phyloP scores from a whole-genome alignment of 1,139 yeast genomes.

The Zygosaccharomyces sapae region DNA sequence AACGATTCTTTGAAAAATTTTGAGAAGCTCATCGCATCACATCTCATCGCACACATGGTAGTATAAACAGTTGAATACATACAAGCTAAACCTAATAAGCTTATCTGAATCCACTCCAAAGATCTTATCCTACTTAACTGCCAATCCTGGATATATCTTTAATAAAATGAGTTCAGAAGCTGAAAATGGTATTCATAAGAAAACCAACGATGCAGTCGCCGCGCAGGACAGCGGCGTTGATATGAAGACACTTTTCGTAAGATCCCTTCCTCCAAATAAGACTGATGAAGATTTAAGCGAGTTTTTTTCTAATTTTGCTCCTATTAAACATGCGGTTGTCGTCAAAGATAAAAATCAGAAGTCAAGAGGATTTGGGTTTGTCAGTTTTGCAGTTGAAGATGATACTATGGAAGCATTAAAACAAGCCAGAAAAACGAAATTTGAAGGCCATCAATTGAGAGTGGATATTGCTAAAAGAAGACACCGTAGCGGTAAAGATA shows the following conservation, averaged over 20 bases:
- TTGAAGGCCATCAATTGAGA: constrained; percentile 62
- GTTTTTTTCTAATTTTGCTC: constrained; percentile 86
- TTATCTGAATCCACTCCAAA: not conserved
- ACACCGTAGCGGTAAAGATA: constrained; percentile 47
- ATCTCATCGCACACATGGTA: constrained; percentile 17
- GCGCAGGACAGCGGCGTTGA: constrained; percentile 33
- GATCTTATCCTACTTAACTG: not conserved
- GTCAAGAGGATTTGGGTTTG: constrained; percentile 95
- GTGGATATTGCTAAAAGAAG: constrained; percentile 91
- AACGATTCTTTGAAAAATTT: constrained; percentile 17
- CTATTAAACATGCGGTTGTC: constrained; percentile 91
- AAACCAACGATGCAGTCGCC: constrained; percentile 2
- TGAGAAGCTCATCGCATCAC: constrained; percentile 20
- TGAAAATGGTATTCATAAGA: constrained; percentile 5
- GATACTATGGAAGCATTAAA: constrained; percentile 77
- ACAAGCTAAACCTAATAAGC: not conserved
- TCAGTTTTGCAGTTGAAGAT: constrained; percentile 78
- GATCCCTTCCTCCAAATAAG: constrained; percentile 76
- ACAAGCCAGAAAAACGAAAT: constrained; percentile 60
- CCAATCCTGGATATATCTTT: too few species aligned
- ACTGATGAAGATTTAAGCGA: constrained; percentile 77
- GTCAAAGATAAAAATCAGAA: constrained; percentile 70
- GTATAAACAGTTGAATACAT: not conserved
- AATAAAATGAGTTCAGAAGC: constrained; percentile 8
- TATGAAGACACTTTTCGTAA: constrained; percentile 70